Percentiles rank a stretch among this genome's conserved stretches.
These are phyloP conservation scores for Vicia faba DNA, from an alignment of 306 rosid species.

Conservation along the genomic window DNA sequence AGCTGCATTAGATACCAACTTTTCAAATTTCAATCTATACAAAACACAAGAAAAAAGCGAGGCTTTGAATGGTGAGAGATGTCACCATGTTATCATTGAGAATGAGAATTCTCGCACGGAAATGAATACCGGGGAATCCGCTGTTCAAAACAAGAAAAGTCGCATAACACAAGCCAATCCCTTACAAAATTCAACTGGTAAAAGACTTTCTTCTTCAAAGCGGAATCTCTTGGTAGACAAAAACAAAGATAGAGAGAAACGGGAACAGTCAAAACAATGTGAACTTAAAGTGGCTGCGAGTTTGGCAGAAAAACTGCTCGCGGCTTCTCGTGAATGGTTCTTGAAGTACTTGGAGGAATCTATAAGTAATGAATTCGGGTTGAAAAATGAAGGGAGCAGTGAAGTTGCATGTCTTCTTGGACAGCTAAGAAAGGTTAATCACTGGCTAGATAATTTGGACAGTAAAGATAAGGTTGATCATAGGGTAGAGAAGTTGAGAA, in stretches of 20 bases:
- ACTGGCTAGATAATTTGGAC: conserved; percentile 61
- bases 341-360: conserved; percentile 65
- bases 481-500: conserved; percentile 54
- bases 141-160: conserved; percentile 42
- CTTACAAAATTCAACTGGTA: conserved; percentile 35
- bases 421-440: conserved; percentile 66
- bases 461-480: conserved; percentile 43
- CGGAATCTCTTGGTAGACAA: conserved; percentile 35
- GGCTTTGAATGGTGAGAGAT: conserved; percentile 40
- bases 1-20: conserved; percentile 68
- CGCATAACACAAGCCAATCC: conserved; percentile 36
- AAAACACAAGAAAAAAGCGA: conserved; percentile 40
- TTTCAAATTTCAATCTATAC: conserved; percentile 57
- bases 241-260: conserved; percentile 40
- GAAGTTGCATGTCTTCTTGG: conserved; percentile 55
- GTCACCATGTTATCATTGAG: conserved; percentile 50
- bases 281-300: conserved; percentile 46
- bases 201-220: conserved; percentile 39
- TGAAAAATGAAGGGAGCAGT: conserved; percentile 39
- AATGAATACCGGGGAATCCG: conserved; percentile 28
- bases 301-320: conserved; percentile 52
- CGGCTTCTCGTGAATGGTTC: conserved; percentile 70
- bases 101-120: conserved; percentile 38
- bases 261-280: conserved; percentile 41
- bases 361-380: conserved; percentile 43